Conservation (phyloP, 2,329 filamentous ascomycete genomes). For the Pseudodiploospora longispora region DNA sequence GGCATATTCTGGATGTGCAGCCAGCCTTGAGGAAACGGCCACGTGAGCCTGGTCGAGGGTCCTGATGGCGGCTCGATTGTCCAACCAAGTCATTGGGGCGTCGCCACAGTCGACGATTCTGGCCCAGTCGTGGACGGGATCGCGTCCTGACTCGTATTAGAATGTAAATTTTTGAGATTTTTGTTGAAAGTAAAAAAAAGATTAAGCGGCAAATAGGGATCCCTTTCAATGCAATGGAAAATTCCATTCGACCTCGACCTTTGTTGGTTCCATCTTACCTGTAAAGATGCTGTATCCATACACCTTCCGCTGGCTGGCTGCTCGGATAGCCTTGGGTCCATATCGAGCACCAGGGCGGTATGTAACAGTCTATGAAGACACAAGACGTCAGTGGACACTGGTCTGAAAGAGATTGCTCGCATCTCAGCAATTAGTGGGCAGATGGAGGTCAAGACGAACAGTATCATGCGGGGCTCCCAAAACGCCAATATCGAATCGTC, state of each 20-base stretch:
- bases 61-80: conserved; percentile 15
- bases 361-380: conserved; percentile 11
- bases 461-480: conserved; percentile 22
- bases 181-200: too few relatives aligned
- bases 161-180: too few relatives aligned
- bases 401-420: too few relatives aligned
- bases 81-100: conserved; percentile 15
- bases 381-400: neutral
- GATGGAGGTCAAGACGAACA: conserved; percentile 10
- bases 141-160: conserved; percentile 5
- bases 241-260: neutral
- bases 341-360: conserved; percentile 47
- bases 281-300: conserved; percentile 15
- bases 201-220: too few relatives aligned
- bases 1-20: conserved; percentile 7
- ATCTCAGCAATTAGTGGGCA: too few relatives aligned
- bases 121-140: conserved; percentile 46
- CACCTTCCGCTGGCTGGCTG: conserved; percentile 58
- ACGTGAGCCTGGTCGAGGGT: conserved; percentile 15
- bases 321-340: conserved; percentile 73
- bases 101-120: conserved; percentile 77
- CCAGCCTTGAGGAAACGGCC: conserved; percentile 9
- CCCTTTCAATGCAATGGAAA: neutral
- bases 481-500: conserved; percentile 20
- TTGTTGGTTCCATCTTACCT: conserved; percentile 3